Evolutionary conservation across 768 basidiomycete genomes (phyloP), one percentile per base, ranked within the genome.

Genomic region (Exsudoporus frostii): DNA sequence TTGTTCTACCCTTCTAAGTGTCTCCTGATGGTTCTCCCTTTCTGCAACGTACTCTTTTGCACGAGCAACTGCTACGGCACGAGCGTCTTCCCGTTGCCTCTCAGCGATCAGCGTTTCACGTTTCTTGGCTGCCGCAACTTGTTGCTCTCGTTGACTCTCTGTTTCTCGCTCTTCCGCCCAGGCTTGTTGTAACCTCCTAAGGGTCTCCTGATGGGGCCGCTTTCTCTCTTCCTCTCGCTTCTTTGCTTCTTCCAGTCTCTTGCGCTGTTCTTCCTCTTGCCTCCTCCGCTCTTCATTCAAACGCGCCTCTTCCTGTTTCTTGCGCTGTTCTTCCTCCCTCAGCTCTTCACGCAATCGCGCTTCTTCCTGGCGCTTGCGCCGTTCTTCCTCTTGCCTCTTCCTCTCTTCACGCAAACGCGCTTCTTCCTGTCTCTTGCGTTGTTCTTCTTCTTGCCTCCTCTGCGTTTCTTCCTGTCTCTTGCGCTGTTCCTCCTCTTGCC

Each of bases 341-440:
- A n/a, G n/a, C 11, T 8, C 19, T 8, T n/a, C n/a, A n/a, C n/a
- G n/a, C n/a, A n/a, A n/a, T 40, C 39, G 14, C 8, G 17, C 48
- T 37, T 27, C 24, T 27, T 29, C 24, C 13, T 20, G 11, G 14
- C 24, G 19, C 34, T 37, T 37, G 25, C 25, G n/a, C 4, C 22
- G 24, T 14, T 37, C 48, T 37, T 57, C 47, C 32, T 51, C 48
- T 7, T 46, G 38, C 37, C 34, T 65, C 24, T 60, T 64, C 15
- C 60, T 64, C 40, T 73, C 67, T 5, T 82, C 62, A 48, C 80
- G 79, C 11, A 25, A 9, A 15, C 62, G 55, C 48, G 70, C 48
- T 19, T 55, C 45, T 37, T 45, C 34, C 22, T 40, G 13, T 7
- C 39, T 40, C 39, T 4, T 40, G 20, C 20, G 39, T 20, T 19